A percentile compares a stretch with the other conserved stretches of the same genome.
Evolutionary conservation across 345 rosid species (phyloP).

Genomic region (Litchi chinensis): DNA sequence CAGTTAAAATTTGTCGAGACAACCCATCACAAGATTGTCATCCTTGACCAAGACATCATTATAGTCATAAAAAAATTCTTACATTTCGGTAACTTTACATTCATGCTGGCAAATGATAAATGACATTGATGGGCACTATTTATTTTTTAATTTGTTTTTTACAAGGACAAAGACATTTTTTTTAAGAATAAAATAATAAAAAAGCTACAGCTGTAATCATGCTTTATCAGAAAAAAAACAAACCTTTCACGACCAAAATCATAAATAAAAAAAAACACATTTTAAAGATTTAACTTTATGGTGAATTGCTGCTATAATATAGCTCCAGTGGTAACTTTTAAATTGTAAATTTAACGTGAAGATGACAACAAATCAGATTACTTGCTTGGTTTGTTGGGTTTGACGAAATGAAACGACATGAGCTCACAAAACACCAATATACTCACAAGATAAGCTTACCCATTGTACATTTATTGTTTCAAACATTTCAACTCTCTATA

Average conservation of each 20-base stretch:
- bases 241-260: background rate
- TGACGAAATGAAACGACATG: too few species aligned
- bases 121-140: background rate
- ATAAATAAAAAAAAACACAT: background rate
- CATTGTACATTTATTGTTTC: too few species aligned
- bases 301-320: background rate
- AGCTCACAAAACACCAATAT: too few species aligned
- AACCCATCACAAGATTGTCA: background rate
- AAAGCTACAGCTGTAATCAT: conserved; percentile 7
- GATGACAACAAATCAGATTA: too few species aligned
- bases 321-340: background rate
- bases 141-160: background rate
- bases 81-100: background rate
- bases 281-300: too few species aligned
- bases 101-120: background rate
- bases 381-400: too few species aligned
- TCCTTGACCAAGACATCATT: conserved; percentile 9
- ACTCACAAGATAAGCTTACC: too few species aligned
- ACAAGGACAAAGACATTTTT: background rate
- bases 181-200: background rate
- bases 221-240: background rate
- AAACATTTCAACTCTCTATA: too few species aligned
- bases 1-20: background rate
- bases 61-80: background rate
- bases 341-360: too few species aligned